Conservation (phyloP, 257 asterid species). For the Haberlea rhodopensis region DNA sequence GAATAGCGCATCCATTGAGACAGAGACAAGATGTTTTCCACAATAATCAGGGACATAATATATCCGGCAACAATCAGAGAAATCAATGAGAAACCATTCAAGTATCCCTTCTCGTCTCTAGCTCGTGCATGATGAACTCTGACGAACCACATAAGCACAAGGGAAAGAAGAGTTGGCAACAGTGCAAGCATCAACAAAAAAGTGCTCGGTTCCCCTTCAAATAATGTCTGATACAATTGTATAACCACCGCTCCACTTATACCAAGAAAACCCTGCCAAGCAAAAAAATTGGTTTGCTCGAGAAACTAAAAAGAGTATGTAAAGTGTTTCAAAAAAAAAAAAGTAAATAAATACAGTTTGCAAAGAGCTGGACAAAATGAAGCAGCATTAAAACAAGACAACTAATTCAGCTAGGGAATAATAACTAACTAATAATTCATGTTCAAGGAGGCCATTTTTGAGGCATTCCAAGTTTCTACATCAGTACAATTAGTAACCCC, state of each 20-base stretch:
- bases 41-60: conserved; percentile 58
- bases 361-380: too few species aligned
- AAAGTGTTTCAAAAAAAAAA: background rate
- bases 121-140: conserved; percentile 40
- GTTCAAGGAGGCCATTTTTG: background rate
- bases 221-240: conserved; percentile 70
- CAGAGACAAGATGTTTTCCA: conserved; percentile 42
- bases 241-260: conserved; percentile 88
- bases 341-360: too few species aligned
- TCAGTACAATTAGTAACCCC: background rate
- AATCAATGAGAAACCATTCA: conserved; percentile 59
- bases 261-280: conserved; percentile 84
- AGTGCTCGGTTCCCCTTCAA: conserved; percentile 60
- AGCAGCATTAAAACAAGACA: too few species aligned
- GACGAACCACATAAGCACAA: conserved; percentile 68
- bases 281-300: background rate
- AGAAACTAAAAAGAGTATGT: background rate
- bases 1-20: conserved; percentile 45
- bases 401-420: too few species aligned
- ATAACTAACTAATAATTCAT: background rate
- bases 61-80: conserved; percentile 60
- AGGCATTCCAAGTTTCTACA: background rate
- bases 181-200: conserved; percentile 75
- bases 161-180: conserved; percentile 56
- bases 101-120: conserved; percentile 43